Conservation (phyloP, 2,329 filamentous ascomycete species). For the Penicillium sp. region DNA sequence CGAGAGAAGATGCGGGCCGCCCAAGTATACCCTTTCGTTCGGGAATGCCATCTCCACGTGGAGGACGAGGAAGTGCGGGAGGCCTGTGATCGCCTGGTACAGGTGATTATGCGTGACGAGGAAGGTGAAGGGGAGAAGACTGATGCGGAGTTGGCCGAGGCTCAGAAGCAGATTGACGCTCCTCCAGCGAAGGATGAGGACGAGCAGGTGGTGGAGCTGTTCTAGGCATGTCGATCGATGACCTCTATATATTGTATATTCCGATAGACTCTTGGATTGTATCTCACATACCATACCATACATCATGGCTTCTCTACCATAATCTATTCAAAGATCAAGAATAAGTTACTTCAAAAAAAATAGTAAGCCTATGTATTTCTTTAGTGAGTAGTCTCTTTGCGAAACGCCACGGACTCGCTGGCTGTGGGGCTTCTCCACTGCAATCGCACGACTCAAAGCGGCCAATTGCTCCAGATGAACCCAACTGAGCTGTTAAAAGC, state of each 20-base stretch:
- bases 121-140: conserved; percentile 54
- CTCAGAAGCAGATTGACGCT: conserved; percentile 33
- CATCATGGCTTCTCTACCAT: background rate
- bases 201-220: conserved; percentile 48
- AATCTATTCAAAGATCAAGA: background rate
- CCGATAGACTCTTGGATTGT: background rate
- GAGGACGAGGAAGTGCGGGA: conserved; percentile 79
- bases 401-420: background rate
- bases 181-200: conserved; percentile 46
- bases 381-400: background rate
- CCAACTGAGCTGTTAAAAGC: background rate
- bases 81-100: conserved; percentile 84
- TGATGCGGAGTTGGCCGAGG: conserved; percentile 45
- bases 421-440: background rate
- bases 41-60: conserved; percentile 79
- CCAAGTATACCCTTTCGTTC: conserved; percentile 84
- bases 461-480: background rate
- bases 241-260: background rate
- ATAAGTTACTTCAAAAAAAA: too few relatives aligned
- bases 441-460: background rate
- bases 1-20: conserved; percentile 73
- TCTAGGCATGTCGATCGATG: conserved; percentile 28
- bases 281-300: background rate
- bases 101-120: conserved; percentile 83
- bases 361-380: background rate